A percentile compares a stretch with the other conserved stretches of the same genome.
Evolutionary conservation across 345 rosid species (phyloP).

Genomic region (Murraya koenigii): DNA sequence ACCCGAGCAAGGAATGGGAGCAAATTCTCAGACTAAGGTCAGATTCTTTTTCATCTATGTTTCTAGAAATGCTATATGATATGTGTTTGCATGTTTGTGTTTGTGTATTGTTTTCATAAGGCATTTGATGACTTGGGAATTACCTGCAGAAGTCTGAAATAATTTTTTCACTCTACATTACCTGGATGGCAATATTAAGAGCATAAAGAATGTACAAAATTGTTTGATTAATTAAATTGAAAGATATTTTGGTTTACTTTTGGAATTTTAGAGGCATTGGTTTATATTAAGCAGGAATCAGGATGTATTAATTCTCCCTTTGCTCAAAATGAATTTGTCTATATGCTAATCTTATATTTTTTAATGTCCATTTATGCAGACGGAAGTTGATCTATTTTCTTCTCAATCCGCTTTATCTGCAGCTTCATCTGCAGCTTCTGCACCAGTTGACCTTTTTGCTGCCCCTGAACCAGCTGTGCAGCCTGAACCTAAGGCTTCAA

Average conservation of each 20-base stretch:
- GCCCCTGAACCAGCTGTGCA: constrained; percentile 47
- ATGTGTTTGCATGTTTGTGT: neutral
- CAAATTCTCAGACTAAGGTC: constrained; percentile 61
- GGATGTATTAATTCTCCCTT: constrained; percentile 11
- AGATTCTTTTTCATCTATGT: constrained; percentile 4
- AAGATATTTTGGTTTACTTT: neutral
- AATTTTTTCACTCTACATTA: neutral
- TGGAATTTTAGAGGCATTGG: constrained; percentile 7
- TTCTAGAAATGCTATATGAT: neutral
- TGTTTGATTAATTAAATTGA: neutral
- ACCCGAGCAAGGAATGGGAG: constrained; percentile 40
- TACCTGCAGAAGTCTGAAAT: neutral
- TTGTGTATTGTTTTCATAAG: neutral
- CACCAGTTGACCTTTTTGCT: constrained; percentile 63
- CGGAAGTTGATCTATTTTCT: constrained; percentile 45
- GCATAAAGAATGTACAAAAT: neutral
- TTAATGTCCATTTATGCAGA: constrained; percentile 30
- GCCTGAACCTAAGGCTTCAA: constrained; percentile 45
- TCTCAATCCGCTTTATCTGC: constrained; percentile 34
- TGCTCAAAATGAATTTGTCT: constrained; percentile 5
- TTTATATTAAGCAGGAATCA: constrained; percentile 5
- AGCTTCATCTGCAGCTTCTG: constrained; percentile 49
- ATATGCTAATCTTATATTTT: neutral
- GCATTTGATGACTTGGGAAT: neutral
- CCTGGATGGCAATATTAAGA: constrained; percentile 1